These are phyloP conservation scores for Paraconiothyrium brasiliense DNA, from an alignment of 2,329 filamentous ascomycete species.

Conservation along the genomic window DNA sequence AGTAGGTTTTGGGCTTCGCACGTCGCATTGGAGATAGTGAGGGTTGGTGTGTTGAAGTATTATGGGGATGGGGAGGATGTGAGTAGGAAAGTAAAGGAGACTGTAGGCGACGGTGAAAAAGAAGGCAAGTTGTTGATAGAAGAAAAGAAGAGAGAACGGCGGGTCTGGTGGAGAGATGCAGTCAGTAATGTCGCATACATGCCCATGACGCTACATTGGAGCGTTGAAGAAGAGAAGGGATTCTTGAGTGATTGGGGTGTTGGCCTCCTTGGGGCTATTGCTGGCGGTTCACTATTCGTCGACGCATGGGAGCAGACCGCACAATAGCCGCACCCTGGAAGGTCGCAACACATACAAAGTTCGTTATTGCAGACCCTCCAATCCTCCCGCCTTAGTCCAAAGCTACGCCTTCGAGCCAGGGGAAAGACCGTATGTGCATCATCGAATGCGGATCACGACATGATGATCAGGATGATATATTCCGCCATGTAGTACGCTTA, in stretches of 20 bases:
- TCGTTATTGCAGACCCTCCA: too few species aligned
- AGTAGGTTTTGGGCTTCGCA: constrained; percentile 82
- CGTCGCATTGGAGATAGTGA: constrained; percentile 77
- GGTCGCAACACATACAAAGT: not conserved
- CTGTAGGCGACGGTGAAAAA: constrained; percentile 55
- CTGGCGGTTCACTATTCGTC: constrained; percentile 54
- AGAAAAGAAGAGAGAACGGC: constrained; percentile 39
- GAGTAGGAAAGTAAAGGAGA: constrained; percentile 23
- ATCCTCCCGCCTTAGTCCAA: too few species aligned
- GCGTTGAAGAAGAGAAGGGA: constrained; percentile 68
- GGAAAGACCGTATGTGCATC: not conserved
- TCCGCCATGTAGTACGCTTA: not conserved
- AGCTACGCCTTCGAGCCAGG: too few species aligned
- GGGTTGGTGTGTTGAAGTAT: constrained; percentile 61
- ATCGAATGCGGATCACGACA: not conserved
- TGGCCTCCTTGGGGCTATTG: constrained; percentile 66
- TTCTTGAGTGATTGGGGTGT: constrained; percentile 67
- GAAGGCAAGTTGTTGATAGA: constrained; percentile 56
- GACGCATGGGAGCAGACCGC: constrained; percentile 57
- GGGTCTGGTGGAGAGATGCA: constrained; percentile 71
- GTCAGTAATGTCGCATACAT: constrained; percentile 78
- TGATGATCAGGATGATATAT: not conserved
- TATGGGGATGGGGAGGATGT: constrained; percentile 12
- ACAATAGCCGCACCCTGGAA: constrained; percentile 19
- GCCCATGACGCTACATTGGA: constrained; percentile 86